Percentiles rank a stretch among this genome's conserved stretches.
Conservation (phyloP, 495 filamentous ascomycete genomes). For the Annulohypoxylon stygium region DNA sequence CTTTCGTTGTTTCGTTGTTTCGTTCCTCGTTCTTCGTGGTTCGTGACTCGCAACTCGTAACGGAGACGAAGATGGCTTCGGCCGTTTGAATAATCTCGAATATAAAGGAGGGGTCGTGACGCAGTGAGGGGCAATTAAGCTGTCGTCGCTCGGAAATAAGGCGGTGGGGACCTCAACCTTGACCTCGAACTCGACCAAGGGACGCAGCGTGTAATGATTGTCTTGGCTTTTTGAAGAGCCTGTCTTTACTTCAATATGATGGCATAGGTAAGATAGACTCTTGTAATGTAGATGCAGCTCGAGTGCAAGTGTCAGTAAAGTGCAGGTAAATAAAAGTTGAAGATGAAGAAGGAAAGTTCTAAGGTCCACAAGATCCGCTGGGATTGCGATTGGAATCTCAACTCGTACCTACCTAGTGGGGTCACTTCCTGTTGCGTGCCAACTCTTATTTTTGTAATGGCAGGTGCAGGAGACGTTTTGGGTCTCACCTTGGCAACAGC, state of each 20-base stretch:
- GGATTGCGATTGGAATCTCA: neutral
- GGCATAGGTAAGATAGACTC: neutral
- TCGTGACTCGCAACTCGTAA: neutral
- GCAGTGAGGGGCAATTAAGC: conserved; percentile 17
- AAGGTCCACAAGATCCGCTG: neutral
- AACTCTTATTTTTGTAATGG: neutral
- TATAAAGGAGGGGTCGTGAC: conserved; percentile 26
- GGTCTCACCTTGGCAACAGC: conserved; percentile 11
- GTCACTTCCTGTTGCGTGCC: conserved; percentile 6
- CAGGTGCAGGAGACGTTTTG: neutral
- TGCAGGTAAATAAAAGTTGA: neutral
- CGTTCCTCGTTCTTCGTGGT: neutral
- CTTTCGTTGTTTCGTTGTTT: neutral
- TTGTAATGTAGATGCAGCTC: neutral
- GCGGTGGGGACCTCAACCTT: neutral
- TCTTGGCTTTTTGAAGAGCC: neutral
- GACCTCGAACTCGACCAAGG: neutral
- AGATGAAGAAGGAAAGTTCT: conserved; percentile 1
- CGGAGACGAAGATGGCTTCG: neutral
- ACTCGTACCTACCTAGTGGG: neutral
- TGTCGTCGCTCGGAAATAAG: conserved; percentile 9
- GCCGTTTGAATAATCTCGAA: conserved; percentile 14
- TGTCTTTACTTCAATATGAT: neutral
- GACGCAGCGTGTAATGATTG: neutral
- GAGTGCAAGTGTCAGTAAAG: neutral